Evolutionary conservation across 1,284 basidiomycete genomes (phyloP), one percentile per base, ranked within the genome.

Genomic region (Sanghuangporus sanghuang): DNA sequence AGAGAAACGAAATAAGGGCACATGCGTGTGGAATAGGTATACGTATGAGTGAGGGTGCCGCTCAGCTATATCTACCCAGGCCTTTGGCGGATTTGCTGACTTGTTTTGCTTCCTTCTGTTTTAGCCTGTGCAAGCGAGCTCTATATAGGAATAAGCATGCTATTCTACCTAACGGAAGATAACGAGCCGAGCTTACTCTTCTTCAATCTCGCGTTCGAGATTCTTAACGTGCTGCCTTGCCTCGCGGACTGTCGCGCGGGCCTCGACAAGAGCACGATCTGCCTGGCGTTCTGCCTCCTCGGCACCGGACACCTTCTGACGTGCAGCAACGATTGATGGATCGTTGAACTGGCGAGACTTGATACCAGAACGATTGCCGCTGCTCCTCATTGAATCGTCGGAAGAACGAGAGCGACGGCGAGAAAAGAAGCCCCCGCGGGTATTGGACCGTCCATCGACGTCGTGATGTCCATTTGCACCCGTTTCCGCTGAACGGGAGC

Each of bases 51-150:
- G 36, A 52, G 27, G 12, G 5, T 18, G 16, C 50, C 35, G 44
- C 62, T 78, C 69, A 79, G 21, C 80, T 82, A 69, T 85, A 83
- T 35, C 84, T 77, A 14, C 85, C 85, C 61, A 87, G 79, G 50
- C 77, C 76, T 59, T 77, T 77, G 11, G 81, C 80, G 61, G 74
- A 79, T 74, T 83, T 85, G 72, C 76, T 81, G 68, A 88, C 80
- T 32, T 75, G 74, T 73, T 84, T 84, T 2, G 81, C 80, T 67
- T 85, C 82, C 27, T 79, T 79, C 69, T 84, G 82, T 70, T 86
- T 87, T 6, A 79, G 77, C 70, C 81, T 82, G 11, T 85, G 84
- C 59, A 82, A 81, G 62, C 75, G 75, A 12, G 81, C 77, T 57
- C 85, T 86, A 67, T 60, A 64, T 21, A 44, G 14, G 67, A 58